Evolutionary conservation across 768 basidiomycete species (phyloP), one percentile per base, ranked within the genome.

Genomic region (Termitomyces sp.): DNA sequence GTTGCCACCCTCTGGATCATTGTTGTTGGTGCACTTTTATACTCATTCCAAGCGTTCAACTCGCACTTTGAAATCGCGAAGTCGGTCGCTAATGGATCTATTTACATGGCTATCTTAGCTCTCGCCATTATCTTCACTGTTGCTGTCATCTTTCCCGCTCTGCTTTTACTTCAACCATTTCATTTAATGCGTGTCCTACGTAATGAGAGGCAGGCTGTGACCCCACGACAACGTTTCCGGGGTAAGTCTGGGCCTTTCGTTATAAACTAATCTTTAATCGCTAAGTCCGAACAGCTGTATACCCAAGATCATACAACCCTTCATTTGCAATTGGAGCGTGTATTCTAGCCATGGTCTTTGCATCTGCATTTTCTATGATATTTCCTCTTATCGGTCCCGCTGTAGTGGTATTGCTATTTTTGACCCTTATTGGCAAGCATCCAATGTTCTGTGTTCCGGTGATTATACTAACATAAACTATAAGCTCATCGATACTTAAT

Each of bases 401-500:
- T 53, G 84, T 86, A 32, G 74, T 82, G 46, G 59, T 91, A 37
- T 69, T 91, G 50, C 68, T 92, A 1, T 74, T 86, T 50, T 73
- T 90, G 16, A 83, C 84, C 10, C 71, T 89, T 55, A 76, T 89
- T 61, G 86, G 86, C 85, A 66, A 58, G 82, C 70, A 8, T 44
- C n/a, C 27, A 16, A 44, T 48, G 32, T 16, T 52, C n/a, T 7
- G 27, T 41, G 21, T 44, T 51, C 19, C 28, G 12, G 23, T 19
- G 23, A 41, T n/a, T 58, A 43, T 35, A 19, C 52, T 56, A 27
- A 64, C 40, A 11, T 9, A 21, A 3, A 50, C 21, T 39, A 23
- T 44, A 60, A 89, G 90, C 89, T n/a, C 87, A 89, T 69, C 86
- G 89, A 37, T 91, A 82, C 71, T 79, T 91, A 52, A 73, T 89